These are phyloP conservation scores for Pythium guiyangense DNA, from an alignment of 352 stramenopile genomes.

Conservation along the genomic window DNA sequence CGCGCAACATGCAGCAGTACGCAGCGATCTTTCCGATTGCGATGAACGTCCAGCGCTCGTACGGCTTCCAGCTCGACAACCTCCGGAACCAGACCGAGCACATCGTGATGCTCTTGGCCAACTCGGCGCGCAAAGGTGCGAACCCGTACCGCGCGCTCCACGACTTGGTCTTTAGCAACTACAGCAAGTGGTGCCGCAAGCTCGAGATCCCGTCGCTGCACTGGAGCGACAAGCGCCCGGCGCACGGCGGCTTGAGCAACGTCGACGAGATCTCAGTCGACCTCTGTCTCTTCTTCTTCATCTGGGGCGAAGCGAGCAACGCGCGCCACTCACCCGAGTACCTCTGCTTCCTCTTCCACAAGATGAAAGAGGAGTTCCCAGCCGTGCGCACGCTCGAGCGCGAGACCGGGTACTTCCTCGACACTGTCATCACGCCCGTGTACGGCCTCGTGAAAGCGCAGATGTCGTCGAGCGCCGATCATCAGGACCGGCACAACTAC, in stretches of 20 bases:
- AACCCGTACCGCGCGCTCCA: constrained; percentile 86
- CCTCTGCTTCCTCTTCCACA: constrained; percentile 98
- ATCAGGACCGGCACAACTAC: constrained; percentile 96
- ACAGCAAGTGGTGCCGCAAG: constrained; percentile 86
- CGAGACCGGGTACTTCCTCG: constrained; percentile 95
- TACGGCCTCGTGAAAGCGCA: constrained; percentile 85
- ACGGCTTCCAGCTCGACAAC: constrained; percentile 81
- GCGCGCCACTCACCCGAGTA: constrained; percentile 97
- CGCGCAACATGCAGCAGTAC: constrained; percentile 83
- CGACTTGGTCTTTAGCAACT: constrained; percentile 83
- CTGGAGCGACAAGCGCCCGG: constrained; percentile 53
- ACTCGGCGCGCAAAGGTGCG: constrained; percentile 74
- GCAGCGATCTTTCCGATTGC: constrained; percentile 77
- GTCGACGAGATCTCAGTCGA: constrained; percentile 86
- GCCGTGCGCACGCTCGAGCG: constrained; percentile 60
- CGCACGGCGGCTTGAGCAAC: constrained; percentile 83
- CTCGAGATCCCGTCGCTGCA: constrained; percentile 66
- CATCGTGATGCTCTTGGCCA: constrained; percentile 94
- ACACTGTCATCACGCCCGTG: constrained; percentile 96
- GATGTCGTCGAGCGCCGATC: constrained; percentile 90
- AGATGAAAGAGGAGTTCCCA: constrained; percentile 86
- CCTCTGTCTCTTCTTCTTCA: constrained; percentile 96
- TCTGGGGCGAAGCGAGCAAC: constrained; percentile 98
- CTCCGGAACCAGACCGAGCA: constrained; percentile 97
- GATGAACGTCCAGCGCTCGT: constrained; percentile 82